A percentile compares a stretch with the other conserved stretches of the same genome.
phyloP scores from a whole-genome alignment of 352 stramenopile genomes.

The Globisporangium megalacanthum region DNA sequence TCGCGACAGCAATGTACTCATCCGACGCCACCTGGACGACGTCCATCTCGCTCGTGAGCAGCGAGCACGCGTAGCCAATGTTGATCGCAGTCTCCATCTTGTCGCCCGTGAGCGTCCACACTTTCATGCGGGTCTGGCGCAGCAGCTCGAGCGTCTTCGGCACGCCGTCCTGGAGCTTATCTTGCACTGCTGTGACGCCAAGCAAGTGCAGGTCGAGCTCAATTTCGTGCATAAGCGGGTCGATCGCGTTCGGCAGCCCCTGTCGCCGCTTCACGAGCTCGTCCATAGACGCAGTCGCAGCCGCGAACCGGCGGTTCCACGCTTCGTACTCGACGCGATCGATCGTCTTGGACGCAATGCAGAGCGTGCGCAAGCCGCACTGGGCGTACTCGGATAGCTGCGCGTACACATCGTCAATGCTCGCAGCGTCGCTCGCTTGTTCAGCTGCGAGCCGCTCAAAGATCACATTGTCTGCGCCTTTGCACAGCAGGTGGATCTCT shows the following conservation, averaged over 20 bases:
- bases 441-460: conserved; percentile 45
- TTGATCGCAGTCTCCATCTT: conserved; percentile 95
- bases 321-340: conserved; percentile 36
- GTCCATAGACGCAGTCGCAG: conserved; percentile 54
- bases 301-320: conserved; percentile 54
- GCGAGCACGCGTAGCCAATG: conserved; percentile 89
- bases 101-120: conserved; percentile 95
- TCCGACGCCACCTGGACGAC: conserved; percentile 55
- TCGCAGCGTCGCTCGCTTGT: conserved; percentile 2
- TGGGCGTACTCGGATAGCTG: conserved; percentile 68
- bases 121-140: conserved; percentile 87
- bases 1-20: conserved; percentile 51
- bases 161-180: conserved; percentile 91
- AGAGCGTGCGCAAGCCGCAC: conserved; percentile 74
- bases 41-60: conserved; percentile 81
- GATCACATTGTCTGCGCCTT: conserved; percentile 81
- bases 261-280: conserved; percentile 69
- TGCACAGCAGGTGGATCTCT: conserved; percentile 62
- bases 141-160: conserved; percentile 82
- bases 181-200: conserved; percentile 90
- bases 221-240: conserved; percentile 77
- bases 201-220: conserved; percentile 75
- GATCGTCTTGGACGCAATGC: conserved; percentile 62
- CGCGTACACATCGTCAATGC: conserved; percentile 32
- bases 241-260: conserved; percentile 58